Evolutionary conservation across 495 filamentous ascomycete genomes (phyloP).

Genomic region (Aspergillus conjunctus): DNA sequence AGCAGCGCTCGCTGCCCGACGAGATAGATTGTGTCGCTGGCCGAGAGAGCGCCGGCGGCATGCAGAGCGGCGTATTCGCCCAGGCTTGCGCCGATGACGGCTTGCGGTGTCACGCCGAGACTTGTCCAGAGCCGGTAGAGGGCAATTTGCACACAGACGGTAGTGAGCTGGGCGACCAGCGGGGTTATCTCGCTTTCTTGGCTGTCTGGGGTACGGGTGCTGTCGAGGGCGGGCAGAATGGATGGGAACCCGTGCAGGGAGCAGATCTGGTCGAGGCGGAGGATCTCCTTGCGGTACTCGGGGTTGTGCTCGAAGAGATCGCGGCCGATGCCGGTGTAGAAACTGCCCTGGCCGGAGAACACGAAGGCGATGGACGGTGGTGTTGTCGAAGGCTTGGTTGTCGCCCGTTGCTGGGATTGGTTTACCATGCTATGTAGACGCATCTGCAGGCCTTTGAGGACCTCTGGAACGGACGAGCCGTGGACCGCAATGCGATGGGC

Average conservation of each 20-base stretch:
- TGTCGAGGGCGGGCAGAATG: constrained; percentile 22
- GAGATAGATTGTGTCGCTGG: not conserved
- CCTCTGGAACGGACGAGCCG: not conserved
- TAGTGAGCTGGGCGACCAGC: not conserved
- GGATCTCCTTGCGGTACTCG: constrained; percentile 33
- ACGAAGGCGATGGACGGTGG: constrained; percentile 53
- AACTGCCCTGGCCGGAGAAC: constrained; percentile 71
- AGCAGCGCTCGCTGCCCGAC: not conserved
- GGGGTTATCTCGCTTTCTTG: not conserved
- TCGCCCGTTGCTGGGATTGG: not conserved
- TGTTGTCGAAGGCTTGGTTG: too few relatives aligned
- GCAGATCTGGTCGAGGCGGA: constrained; percentile 33
- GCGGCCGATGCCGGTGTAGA: constrained; percentile 43
- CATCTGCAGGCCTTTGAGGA: not conserved
- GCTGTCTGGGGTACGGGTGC: not conserved
- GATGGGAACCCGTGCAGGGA: constrained; percentile 35
- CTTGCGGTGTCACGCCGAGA: not conserved
- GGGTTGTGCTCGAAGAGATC: constrained; percentile 30
- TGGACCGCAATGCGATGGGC: not conserved
- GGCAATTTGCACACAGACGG: not conserved
- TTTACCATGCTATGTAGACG: not conserved
- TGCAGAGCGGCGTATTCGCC: constrained; percentile 11
- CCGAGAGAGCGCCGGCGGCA: not conserved
- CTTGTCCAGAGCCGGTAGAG: not conserved
- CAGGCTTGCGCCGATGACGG: not conserved